Base-by-base conservation (phyloP, 179 eudicot genomes). In the Spinacia oleracea region DNA sequence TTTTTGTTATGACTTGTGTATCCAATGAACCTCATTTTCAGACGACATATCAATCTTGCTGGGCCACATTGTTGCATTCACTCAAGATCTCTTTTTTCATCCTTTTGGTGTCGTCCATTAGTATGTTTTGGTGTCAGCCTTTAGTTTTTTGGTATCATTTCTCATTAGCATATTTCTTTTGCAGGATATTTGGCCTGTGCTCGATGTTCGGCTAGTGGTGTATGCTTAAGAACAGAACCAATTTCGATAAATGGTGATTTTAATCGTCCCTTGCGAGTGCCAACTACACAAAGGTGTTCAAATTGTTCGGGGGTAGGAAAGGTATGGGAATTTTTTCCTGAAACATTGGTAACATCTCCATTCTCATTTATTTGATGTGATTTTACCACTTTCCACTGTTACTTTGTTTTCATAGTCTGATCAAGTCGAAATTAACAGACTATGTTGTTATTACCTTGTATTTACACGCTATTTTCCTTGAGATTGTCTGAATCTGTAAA, bases 231-330 rank as follows among this genome's bases (percentile, higher is more conserved):
- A 63, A 81, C 87, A 11, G 97, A 93, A 81, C 98, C 97, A 59
- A 86, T 93, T 83, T 90, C 94, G 29, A 81, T 85, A 81, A 81
- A 88, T 34, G 78, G 80, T 77, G 85, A 84, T 84, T 81, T 91
- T 77, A 75, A 85, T 86, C 86, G 80, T 35, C 96, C 93, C 46
- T 80, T 96, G 80, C 81, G 82, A 73, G 91, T 90, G 75, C 99
- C 98, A 66, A 91, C 94, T 40, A 88, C 91, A 65, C 85, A 84
- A 70, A 88, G 98, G 87, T 96, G 99, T 88, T 70, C 83, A 60
- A 90, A 87, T 83, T 93, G 99, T 86, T 96, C 96, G 0, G 98
- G 99, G 27, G 87, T 93, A 34, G 99, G 98, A 78, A 96, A 96
- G 94, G 96, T 93, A 85, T 42, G 40, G n/a, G n/a, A n/a, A n/a